Percentiles rank a stretch among this genome's conserved stretches.
Conservation (phyloP, 176 grass and related monocot species). For the Eragrostis nindensis region DNA sequence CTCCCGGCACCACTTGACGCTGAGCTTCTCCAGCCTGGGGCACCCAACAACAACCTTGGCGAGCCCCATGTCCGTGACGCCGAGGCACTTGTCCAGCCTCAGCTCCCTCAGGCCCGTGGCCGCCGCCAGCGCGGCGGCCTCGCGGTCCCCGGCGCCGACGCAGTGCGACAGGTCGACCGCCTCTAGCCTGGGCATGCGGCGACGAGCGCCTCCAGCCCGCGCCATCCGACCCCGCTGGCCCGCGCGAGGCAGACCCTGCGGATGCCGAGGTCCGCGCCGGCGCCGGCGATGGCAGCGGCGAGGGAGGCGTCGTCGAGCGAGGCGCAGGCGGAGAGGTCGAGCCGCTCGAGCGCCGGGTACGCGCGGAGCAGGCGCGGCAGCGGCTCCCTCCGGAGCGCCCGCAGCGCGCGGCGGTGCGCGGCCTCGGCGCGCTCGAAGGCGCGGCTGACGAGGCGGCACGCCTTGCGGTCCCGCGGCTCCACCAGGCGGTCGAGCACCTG, state of each 20-base stretch:
- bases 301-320: slow-evolving; percentile 74
- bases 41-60: slow-evolving; percentile 87
- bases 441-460: slow-evolving; percentile 76
- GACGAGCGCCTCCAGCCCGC: slow-evolving; percentile 70
- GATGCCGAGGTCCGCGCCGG: slow-evolving; percentile 18
- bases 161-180: slow-evolving; percentile 90
- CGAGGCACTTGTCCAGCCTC: slow-evolving; percentile 78
- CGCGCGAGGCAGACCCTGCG: slow-evolving; percentile 64
- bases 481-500: slow-evolving; percentile 74
- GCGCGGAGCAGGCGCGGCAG: slow-evolving; percentile 66
- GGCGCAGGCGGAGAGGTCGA: slow-evolving; percentile 86
- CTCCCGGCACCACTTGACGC: slow-evolving; percentile 93
- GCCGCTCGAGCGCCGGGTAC: slow-evolving; percentile 52
- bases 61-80: slow-evolving; percentile 84
- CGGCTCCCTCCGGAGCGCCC: slow-evolving; percentile 67
- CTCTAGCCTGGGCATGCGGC: slow-evolving; percentile 70
- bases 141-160: slow-evolving; percentile 72
- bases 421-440: slow-evolving; percentile 71
- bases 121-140: slow-evolving; percentile 58
- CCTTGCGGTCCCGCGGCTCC: slow-evolving; percentile 70
- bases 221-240: slow-evolving; percentile 78
- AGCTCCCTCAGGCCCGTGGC: slow-evolving; percentile 67
- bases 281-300: slow-evolving; percentile 41
- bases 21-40: slow-evolving; percentile 68
- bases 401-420: slow-evolving; percentile 61